Evolutionary conservation across 2,329 filamentous ascomycete species (phyloP).

Genomic region (Truncatella angustata): DNA sequence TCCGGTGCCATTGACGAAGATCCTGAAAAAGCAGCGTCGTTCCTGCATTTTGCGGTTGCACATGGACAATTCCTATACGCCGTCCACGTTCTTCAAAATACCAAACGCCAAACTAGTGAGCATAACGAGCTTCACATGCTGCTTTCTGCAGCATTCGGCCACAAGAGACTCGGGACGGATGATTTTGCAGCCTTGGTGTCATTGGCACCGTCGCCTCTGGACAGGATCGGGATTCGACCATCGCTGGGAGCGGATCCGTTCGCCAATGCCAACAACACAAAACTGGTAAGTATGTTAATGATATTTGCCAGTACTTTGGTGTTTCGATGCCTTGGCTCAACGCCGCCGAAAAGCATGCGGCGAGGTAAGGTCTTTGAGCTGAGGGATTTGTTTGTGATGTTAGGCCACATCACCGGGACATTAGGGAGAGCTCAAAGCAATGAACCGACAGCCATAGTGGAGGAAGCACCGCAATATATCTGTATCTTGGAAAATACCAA

Average conservation of each 20-base stretch:
- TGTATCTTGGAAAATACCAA: too few relatives aligned
- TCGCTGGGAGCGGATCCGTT: not conserved
- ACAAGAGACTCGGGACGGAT: not conserved
- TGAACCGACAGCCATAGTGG: too few relatives aligned
- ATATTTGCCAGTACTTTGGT: not conserved
- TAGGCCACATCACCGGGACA: too few relatives aligned
- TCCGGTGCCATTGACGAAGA: not conserved
- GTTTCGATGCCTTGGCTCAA: not conserved
- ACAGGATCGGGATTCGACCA: not conserved
- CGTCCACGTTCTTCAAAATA: not conserved
- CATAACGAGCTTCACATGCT: not conserved
- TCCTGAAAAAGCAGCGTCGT: constrained; percentile 1
- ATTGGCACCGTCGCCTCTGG: not conserved
- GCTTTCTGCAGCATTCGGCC: not conserved
- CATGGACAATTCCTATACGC: not conserved
- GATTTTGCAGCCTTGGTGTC: not conserved
- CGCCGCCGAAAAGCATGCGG: not conserved
- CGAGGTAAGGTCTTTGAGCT: not conserved
- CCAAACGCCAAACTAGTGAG: not conserved
- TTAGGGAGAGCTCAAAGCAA: not conserved
- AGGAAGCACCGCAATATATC: too few relatives aligned
- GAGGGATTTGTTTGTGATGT: not conserved
- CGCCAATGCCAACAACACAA: too few relatives aligned
- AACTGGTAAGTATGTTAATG: not conserved
- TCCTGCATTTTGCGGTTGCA: not conserved